phyloP scores from a whole-genome alignment of 192 early-diverging fungal genomes.

The Thoreauomyces humboldtii region DNA sequence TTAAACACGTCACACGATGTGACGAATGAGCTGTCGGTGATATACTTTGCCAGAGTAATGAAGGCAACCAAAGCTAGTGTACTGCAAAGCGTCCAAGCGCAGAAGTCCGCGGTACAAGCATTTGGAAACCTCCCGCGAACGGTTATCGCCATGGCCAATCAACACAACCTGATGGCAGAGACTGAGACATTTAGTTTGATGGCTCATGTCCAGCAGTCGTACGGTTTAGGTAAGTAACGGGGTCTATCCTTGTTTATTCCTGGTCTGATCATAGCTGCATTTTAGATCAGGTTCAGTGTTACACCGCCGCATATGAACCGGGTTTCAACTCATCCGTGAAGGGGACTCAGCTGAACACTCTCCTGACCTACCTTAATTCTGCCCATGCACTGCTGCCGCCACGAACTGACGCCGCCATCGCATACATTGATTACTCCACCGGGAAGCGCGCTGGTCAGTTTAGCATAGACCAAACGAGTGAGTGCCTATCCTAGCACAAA shows the following conservation, averaged over 20 bases:
- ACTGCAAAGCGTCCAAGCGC: neutral
- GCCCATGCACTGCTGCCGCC: neutral
- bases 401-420: neutral
- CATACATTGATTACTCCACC: neutral
- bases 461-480: neutral
- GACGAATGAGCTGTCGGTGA: neutral
- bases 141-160: neutral
- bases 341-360: neutral
- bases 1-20: neutral
- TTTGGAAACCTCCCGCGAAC: neutral
- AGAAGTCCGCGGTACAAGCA: neutral
- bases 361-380: neutral
- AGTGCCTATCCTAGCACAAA: no score
- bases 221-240: neutral
- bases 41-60: neutral
- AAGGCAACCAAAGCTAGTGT: no score
- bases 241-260: no score
- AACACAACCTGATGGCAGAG: neutral
- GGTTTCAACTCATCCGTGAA: neutral
- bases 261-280: no score
- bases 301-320: neutral
- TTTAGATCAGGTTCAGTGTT: neutral
- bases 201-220: neutral
- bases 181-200: neutral
- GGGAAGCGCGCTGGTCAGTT: neutral